Evolutionary conservation across 495 filamentous ascomycete species (phyloP).

Genomic region (Penicillium paxilli): DNA sequence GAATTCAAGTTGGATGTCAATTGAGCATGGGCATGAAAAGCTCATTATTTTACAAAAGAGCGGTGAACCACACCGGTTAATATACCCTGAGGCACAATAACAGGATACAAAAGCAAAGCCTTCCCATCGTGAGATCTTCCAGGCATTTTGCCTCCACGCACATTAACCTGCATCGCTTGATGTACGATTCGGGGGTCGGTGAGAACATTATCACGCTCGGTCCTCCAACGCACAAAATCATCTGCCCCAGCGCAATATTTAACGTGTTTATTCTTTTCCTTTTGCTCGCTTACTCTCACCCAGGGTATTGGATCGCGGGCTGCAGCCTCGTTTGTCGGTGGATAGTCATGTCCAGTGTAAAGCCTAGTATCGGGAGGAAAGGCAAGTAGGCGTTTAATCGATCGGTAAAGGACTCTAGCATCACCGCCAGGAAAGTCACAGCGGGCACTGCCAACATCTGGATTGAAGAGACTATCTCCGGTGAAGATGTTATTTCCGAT

Average conservation of each 20-base stretch:
- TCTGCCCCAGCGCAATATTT: constrained; percentile 36
- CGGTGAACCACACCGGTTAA: constrained; percentile 2
- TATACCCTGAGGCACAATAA: constrained; percentile 3
- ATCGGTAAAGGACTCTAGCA: constrained; percentile 38
- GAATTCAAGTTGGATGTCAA: too few relatives aligned
- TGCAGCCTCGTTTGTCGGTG: constrained; percentile 17
- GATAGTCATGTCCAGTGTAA: constrained; percentile 50
- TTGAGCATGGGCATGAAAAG: too few relatives aligned
- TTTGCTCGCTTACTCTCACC: constrained; percentile 49
- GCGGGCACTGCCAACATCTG: constrained; percentile 53
- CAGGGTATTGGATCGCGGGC: constrained; percentile 28
- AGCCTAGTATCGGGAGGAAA: constrained; percentile 39
- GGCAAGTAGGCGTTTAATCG: constrained; percentile 41
- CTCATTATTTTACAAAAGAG: neutral
- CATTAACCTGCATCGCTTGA: constrained; percentile 54
- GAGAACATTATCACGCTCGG: constrained; percentile 39
- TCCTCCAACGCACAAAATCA: constrained; percentile 46
- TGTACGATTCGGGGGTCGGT: constrained; percentile 48
- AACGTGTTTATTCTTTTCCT: constrained; percentile 49
- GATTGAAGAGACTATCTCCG: constrained; percentile 56
- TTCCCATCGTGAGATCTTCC: constrained; percentile 11
- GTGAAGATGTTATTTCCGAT: constrained; percentile 56
- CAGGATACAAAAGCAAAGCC: constrained; percentile 7
- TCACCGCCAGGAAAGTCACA: constrained; percentile 57
- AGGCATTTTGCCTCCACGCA: constrained; percentile 48